A percentile compares a stretch with the other conserved stretches of the same genome.
Conservation (phyloP, 164 flowering plant genomes). For the Tetracentron sinense region DNA sequence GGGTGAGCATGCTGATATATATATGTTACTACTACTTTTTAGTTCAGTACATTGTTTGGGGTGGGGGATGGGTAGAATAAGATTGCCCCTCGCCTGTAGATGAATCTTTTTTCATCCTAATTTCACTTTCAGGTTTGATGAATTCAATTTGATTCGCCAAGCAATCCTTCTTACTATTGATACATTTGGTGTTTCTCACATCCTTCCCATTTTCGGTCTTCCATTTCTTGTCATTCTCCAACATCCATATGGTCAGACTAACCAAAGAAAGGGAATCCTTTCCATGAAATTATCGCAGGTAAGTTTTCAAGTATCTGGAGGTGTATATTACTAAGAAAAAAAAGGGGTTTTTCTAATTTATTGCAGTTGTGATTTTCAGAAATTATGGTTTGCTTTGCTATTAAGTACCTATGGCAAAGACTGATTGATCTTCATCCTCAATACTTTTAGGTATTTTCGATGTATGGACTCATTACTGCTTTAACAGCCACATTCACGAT, state of each 20-base stretch:
- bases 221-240: slow-evolving; percentile 51
- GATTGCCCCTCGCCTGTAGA: not conserved
- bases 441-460: slow-evolving; percentile 54
- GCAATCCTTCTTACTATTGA: slow-evolving; percentile 84
- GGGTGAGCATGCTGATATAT: slow-evolving; percentile 56
- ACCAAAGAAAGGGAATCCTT: slow-evolving; percentile 20
- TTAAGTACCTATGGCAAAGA: slow-evolving; percentile 4
- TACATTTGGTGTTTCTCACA: slow-evolving; percentile 84
- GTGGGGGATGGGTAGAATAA: not conserved
- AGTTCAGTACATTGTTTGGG: not conserved
- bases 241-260: slow-evolving; percentile 9
- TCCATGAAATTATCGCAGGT: slow-evolving; percentile 52
- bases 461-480: slow-evolving; percentile 64
- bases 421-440: slow-evolving; percentile 7
- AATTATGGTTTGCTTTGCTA: not conserved
- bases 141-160: slow-evolving; percentile 76
- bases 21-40: no score
- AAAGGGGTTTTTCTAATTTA: not conserved
- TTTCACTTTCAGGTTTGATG: slow-evolving; percentile 71
- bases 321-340: not conserved
- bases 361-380: no score
- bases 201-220: slow-evolving; percentile 78
- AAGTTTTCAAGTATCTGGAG: slow-evolving; percentile 9
- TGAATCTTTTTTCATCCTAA: slow-evolving; percentile 1
- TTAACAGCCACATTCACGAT: slow-evolving; percentile 53